Evolutionary conservation across 2,329 filamentous ascomycete species (phyloP), one percentile per base, ranked within the genome.

Genomic region (Geoglossum cookeanum): DNA sequence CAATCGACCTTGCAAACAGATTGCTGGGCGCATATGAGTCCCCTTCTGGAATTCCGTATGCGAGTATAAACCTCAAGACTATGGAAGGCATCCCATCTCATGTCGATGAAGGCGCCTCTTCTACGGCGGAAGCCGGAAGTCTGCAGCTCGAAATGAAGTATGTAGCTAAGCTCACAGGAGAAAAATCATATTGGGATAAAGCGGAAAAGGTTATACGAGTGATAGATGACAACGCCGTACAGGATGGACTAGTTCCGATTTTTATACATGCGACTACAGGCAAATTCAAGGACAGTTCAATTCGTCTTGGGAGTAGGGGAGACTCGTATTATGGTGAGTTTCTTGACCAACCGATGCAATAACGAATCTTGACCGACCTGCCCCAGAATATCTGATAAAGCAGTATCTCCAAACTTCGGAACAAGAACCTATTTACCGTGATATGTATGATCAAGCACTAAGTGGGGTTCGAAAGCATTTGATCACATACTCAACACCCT

Each of bases 91-190:
- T 95, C 51, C 78, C 79, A 11, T 92, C 91, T 1, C 90, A 97
- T 66, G 80, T 80, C 22, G 88, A 95, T 66, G 80, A 78, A 17
- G 92, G 92, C 8, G 88, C 91, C 6, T 92, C 90, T 0, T 96
- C 91, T 1, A 97, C 91, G 0, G 90, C 92, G 1, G 92, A 98
- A 73, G 85, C 91, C 0, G 88, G 91, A 2, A 92, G 85, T 7
- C 69, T 98, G 51, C 92, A 98, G 71, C 79, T 98, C 9, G 92
- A 98, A 69, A 88, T 97, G 75, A 97, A 97, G 69, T 98, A 98
- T 66, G 76, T 98, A 15, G 85, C 92, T 54, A 95, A 94, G 69
- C 75, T 98, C 59, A 98, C 90, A 0, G 92, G 92, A 39, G 92
- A 98, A 70, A 81, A 83, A 55, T 78, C 87, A 60, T 98, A 92